Evolutionary conservation across 2,329 filamentous ascomycete species (phyloP).

Genomic region (Fusarium setosum): DNA sequence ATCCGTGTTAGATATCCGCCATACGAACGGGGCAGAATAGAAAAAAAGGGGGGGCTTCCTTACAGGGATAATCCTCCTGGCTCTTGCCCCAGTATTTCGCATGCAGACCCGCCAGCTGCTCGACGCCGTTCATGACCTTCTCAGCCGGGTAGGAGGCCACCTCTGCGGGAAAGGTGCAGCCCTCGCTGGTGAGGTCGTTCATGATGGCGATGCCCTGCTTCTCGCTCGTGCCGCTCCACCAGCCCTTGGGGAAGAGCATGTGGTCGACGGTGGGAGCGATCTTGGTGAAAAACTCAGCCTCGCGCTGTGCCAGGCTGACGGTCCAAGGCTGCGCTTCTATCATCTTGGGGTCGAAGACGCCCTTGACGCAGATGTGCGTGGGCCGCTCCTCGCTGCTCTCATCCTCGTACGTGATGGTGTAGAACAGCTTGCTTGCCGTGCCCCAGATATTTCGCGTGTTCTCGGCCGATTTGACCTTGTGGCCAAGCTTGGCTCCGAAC

Average conservation of each 20-base stretch:
- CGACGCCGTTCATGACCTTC: constrained; percentile 49
- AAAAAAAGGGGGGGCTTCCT: background rate
- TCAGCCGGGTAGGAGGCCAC: constrained; percentile 45
- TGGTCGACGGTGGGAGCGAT: constrained; percentile 47
- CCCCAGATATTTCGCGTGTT: constrained; percentile 43
- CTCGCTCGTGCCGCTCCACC: constrained; percentile 50
- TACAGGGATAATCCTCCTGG: constrained; percentile 45
- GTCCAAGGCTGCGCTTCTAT: constrained; percentile 40
- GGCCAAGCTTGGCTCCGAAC: constrained; percentile 36
- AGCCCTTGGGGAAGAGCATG: constrained; percentile 49
- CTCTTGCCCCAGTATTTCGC: constrained; percentile 49
- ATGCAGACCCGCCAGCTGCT: constrained; percentile 54
- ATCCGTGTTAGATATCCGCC: background rate
- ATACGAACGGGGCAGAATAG: rapidly evolving
- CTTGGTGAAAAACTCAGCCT: constrained; percentile 51
- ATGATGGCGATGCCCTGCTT: constrained; percentile 53
- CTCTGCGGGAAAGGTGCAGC: constrained; percentile 49
- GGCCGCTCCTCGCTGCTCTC: constrained; percentile 25
- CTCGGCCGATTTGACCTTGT: constrained; percentile 34
- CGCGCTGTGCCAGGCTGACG: constrained; percentile 46
- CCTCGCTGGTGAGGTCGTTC: constrained; percentile 47
- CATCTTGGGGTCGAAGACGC: constrained; percentile 51
- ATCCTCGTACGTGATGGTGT: constrained; percentile 43
- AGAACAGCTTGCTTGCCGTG: constrained; percentile 45
- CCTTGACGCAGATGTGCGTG: constrained; percentile 49